Evolutionary conservation across 352 stramenopile species (phyloP).

Genomic region (Phytophthora pini): DNA sequence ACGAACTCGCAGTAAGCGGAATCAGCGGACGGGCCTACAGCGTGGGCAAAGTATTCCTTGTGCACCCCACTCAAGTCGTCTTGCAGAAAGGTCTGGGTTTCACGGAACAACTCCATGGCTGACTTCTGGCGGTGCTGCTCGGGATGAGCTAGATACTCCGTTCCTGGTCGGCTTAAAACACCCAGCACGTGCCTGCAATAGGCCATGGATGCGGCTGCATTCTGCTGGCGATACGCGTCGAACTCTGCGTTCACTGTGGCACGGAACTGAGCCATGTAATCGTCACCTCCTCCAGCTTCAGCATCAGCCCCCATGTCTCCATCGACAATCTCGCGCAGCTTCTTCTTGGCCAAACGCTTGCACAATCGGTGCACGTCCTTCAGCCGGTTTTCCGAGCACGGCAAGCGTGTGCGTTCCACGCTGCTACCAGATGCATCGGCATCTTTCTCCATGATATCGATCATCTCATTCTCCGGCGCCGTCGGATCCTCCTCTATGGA

Average conservation of each 20-base stretch:
- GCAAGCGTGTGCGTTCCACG: constrained; percentile 68
- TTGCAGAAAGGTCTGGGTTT: constrained; percentile 71
- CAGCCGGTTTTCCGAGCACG: constrained; percentile 64
- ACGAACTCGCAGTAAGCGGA: constrained; percentile 86
- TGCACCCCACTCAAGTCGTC: constrained; percentile 57
- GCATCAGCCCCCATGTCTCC: constrained; percentile 70
- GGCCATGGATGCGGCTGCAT: constrained; percentile 82
- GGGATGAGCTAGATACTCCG: constrained; percentile 45
- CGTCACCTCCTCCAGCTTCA: constrained; percentile 38
- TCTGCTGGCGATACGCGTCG: constrained; percentile 73
- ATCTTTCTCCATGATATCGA: constrained; percentile 74
- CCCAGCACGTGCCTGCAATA: constrained; percentile 79
- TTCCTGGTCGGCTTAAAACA: constrained; percentile 44
- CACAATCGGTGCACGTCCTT: constrained; percentile 69
- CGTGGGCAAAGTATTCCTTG: constrained; percentile 64
- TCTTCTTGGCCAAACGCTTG: constrained; percentile 79
- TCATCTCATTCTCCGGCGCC: constrained; percentile 61
- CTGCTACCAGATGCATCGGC: constrained; percentile 31
- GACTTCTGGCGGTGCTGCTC: constrained; percentile 57
- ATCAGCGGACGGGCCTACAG: constrained; percentile 78
- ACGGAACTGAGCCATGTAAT: constrained; percentile 78
- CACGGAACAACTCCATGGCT: constrained; percentile 76
- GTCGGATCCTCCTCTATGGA: constrained; percentile 46
- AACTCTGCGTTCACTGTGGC: constrained; percentile 48
- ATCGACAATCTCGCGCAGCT: constrained; percentile 72